phyloP scores from a whole-genome alignment of 108 stramenopile species.

The Fistulifera pelliculosa region DNA sequence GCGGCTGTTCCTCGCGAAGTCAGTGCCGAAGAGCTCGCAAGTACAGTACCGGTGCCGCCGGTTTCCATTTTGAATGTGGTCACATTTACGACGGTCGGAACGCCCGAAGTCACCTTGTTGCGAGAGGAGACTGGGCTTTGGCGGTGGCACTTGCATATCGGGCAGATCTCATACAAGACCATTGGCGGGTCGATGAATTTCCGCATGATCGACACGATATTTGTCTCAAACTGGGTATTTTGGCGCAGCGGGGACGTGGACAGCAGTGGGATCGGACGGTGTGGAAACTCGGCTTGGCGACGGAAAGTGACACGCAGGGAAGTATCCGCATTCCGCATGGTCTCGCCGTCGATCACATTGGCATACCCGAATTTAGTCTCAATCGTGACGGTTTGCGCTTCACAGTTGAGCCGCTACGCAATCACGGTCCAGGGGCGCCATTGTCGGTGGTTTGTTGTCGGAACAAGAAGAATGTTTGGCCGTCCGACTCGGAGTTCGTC shows the following conservation, averaged over 20 bases:
- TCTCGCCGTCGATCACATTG: conserved; percentile 36
- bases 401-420: conserved; percentile 23
- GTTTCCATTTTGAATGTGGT: too few relatives aligned
- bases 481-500: conserved; percentile 26
- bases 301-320: conserved; percentile 26
- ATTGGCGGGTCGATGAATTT: conserved; percentile 33
- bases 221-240: conserved; percentile 28
- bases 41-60: too few relatives aligned
- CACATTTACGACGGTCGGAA: too few relatives aligned
- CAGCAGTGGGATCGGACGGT: conserved; percentile 35
- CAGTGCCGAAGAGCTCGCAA: too few relatives aligned
- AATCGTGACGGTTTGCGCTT: conserved; percentile 27
- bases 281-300: conserved; percentile 48
- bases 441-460: too few relatives aligned
- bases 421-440: conserved; percentile 11
- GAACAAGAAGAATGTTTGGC: conserved; percentile 27
- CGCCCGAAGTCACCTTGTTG: too few relatives aligned
- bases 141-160: too few relatives aligned
- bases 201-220: conserved; percentile 52
- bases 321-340: conserved; percentile 35
- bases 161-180: conserved; percentile 32
- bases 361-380: conserved; percentile 35
- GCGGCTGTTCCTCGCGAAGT: too few relatives aligned
- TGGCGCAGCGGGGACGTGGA: conserved; percentile 25
- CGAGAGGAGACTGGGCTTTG: conserved; percentile 31